These are phyloP conservation scores for Colletotrichum cuscutae DNA, from an alignment of 2,329 filamentous ascomycete species.

Conservation along the genomic window DNA sequence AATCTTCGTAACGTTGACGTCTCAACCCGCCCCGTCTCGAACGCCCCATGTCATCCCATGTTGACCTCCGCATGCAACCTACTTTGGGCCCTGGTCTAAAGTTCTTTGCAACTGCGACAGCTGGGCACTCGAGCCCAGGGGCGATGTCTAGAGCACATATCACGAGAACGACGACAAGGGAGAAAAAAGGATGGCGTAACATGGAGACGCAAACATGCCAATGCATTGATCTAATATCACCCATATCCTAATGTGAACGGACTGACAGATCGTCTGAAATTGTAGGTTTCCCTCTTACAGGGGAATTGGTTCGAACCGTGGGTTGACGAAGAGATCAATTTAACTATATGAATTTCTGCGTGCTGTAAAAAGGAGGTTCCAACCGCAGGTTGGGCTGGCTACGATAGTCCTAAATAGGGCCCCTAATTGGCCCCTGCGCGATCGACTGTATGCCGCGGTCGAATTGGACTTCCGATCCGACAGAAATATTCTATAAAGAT, in stretches of 20 bases:
- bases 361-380: no score
- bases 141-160: not conserved
- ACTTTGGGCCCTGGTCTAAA: not conserved
- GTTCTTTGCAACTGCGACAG: slow-evolving; percentile 2
- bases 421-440: no score
- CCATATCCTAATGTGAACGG: slow-evolving; percentile 7
- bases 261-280: slow-evolving; percentile 16
- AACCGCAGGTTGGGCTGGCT: no score
- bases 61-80: not conserved
- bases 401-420: no score
- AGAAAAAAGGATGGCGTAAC: not conserved
- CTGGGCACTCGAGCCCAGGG: not conserved
- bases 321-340: no score
- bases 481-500: slow-evolving; percentile 33
- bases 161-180: slow-evolving; percentile 3
- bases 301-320: no score
- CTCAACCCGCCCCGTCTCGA: slow-evolving; percentile 15
- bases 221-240: not conserved
- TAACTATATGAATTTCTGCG: no score
- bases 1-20: slow-evolving; percentile 2
- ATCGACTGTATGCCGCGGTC: no score
- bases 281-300: no score
- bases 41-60: slow-evolving; percentile 26
- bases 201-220: slow-evolving; percentile 15
- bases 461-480: no score